Evolutionary conservation across 345 rosid genomes (phyloP).

Genomic region (Pugionium dolabratum): DNA sequence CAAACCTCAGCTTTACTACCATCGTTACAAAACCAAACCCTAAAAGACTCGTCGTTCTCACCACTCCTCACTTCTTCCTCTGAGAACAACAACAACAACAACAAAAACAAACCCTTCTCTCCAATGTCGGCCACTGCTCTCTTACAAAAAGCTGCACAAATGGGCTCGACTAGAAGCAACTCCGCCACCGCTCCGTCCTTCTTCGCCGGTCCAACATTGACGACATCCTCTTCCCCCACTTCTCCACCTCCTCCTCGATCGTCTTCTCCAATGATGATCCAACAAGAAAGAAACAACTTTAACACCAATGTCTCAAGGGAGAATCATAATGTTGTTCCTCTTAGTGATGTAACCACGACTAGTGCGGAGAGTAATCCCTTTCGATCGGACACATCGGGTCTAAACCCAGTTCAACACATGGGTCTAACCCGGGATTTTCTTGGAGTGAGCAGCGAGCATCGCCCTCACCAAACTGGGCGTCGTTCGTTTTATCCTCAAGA

Average conservation of each 20-base stretch:
- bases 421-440: slow-evolving; percentile 78
- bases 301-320: slow-evolving; percentile 31
- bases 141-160: slow-evolving; percentile 90
- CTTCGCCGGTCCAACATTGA: slow-evolving; percentile 45
- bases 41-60: slow-evolving; percentile 36
- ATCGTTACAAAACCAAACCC: slow-evolving; percentile 33
- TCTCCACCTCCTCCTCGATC: slow-evolving; percentile 35
- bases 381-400: slow-evolving; percentile 33
- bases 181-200: slow-evolving; percentile 45
- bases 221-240: slow-evolving; percentile 52
- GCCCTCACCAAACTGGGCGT: slow-evolving; percentile 43
- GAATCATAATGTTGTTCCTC: slow-evolving; percentile 40
- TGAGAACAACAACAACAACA: slow-evolving; percentile 43
- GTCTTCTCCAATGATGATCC: slow-evolving; percentile 40
- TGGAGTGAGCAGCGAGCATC: slow-evolving; percentile 59
- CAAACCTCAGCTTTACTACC: slow-evolving; percentile 30
- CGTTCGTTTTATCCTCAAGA: slow-evolving; percentile 61
- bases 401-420: slow-evolving; percentile 47
- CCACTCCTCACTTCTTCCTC: slow-evolving; percentile 45
- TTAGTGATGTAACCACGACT: slow-evolving; percentile 28
- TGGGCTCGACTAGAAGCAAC: slow-evolving; percentile 76
- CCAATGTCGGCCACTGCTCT: slow-evolving; percentile 94
- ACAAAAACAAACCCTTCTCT: slow-evolving; percentile 33
- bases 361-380: slow-evolving; percentile 26
- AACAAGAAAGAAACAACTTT: slow-evolving; percentile 38